Evolutionary conservation across 2,329 filamentous ascomycete genomes (phyloP), one percentile per base, ranked within the genome.

Genomic region (Bipolaris cookei): DNA sequence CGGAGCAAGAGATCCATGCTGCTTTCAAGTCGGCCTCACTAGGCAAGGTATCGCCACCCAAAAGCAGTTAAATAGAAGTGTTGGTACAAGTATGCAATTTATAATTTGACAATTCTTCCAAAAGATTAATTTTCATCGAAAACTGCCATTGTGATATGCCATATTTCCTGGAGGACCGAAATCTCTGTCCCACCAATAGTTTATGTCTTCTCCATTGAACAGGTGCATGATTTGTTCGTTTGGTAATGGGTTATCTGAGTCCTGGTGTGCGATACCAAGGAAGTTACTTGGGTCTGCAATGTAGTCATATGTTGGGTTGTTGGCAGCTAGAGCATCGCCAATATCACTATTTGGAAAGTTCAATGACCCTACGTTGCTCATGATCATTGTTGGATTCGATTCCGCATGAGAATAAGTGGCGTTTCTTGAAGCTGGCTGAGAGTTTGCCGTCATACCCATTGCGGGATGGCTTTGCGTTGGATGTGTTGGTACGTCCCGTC

Each of bases 1-100:
- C 79, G 6, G 79, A 79, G 57, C 58, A 72, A 42, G 78, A 81
- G 65, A 81, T 80, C n/a, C 72, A 79, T 50, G 68, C 72, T 2
- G 79, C 79, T 1, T 73, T 81, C 47, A 68, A 72, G 35, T 61
- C 67, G 6, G 67, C 73, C 13, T 67, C 67, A 8, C 54, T 77
- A 23, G 63, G 71, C 34, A 79, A 78, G 60, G 74, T 77, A 4
- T 53, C 62, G 18, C 51, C 56, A 8, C 60, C 65, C 5, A 57
- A 61, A 34, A 62, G 56, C 4, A 51, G 56, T 30, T 68, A 46
- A 54, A 13, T 41, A 18, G 4, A 32, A 35, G 18, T 51, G 18
- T 8, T 11, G 6, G 8, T n/a, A 4, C 2, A 6, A 11, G 3
- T 44, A 8, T 44, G 2, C 16, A 32, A 13, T 25, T 35, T 32